Evolutionary conservation across 805 yeast species (phyloP).

Genomic region (Grigorovia transvaalensis): DNA sequence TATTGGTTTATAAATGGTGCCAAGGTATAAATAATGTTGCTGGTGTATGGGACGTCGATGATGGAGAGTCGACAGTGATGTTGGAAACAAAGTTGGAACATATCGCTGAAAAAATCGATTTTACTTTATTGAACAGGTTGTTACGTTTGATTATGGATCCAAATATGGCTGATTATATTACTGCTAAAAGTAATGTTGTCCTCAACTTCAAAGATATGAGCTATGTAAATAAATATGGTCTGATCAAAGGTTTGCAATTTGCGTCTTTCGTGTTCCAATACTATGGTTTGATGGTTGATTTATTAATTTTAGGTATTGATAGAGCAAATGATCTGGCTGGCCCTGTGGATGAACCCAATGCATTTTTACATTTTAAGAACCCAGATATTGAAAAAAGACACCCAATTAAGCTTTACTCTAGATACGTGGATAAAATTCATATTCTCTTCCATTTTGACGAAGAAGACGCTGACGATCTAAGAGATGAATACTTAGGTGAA

Average conservation of each 20-base stretch:
- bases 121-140: conserved; percentile 74
- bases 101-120: conserved; percentile 76
- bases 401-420: conserved; percentile 71
- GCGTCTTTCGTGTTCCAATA: conserved; percentile 83
- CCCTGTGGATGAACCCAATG: conserved; percentile 56
- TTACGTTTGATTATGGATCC: conserved; percentile 77
- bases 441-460: conserved; percentile 66
- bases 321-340: conserved; percentile 87
- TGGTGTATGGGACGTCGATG: conserved; percentile 65
- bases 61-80: conserved; percentile 76
- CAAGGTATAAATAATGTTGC: conserved; percentile 77
- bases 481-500: conserved; percentile 66
- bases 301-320: conserved; percentile 72
- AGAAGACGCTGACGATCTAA: conserved; percentile 64
- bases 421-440: conserved; percentile 76
- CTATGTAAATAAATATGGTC: conserved; percentile 80
- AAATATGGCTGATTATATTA: conserved; percentile 86
- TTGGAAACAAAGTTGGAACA: conserved; percentile 64
- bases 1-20: conserved; percentile 87
- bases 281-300: conserved; percentile 77
- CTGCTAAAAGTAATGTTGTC: conserved; percentile 79
- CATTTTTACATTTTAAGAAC: conserved; percentile 63
- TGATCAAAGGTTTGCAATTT: conserved; percentile 81
- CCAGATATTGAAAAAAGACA: conserved; percentile 48
- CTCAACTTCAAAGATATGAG: conserved; percentile 89